A percentile compares a stretch with the other conserved stretches of the same genome.
Evolutionary conservation across 225 moss, liverwort and hornwort species (phyloP).

Genomic region (Polytrichum commune): DNA sequence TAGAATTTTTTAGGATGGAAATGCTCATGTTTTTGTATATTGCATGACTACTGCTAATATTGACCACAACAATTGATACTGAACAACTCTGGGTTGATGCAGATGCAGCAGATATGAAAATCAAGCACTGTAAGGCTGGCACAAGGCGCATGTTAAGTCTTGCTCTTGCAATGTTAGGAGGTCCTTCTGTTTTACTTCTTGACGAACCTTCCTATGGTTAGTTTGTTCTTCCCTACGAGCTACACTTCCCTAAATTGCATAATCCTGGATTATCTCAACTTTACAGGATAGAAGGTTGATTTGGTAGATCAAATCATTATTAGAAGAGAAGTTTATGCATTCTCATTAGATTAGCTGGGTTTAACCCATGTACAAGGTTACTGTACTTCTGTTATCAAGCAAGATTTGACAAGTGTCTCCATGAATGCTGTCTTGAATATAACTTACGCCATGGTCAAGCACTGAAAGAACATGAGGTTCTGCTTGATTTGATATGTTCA

Average conservation of each 20-base stretch:
- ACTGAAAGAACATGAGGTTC: slow-evolving; percentile 12
- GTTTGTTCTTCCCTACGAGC: not conserved
- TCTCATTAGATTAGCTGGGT: too few species aligned
- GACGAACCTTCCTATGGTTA: slow-evolving; percentile 82
- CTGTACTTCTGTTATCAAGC: too few species aligned
- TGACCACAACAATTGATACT: not conserved
- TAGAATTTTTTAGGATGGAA: too few species aligned
- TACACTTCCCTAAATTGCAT: too few species aligned
- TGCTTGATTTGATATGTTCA: slow-evolving; percentile 7
- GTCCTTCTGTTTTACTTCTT: slow-evolving; percentile 77
- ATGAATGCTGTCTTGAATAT: too few species aligned
- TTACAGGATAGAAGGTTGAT: not conserved
- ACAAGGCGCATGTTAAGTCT: slow-evolving; percentile 71
- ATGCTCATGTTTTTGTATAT: too few species aligned
- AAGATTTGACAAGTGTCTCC: not conserved
- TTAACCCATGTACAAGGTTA: too few species aligned
- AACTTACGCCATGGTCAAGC: not conserved
- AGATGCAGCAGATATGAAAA: slow-evolving; percentile 64
- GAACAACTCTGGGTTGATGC: slow-evolving; percentile 16
- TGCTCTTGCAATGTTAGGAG: slow-evolving; percentile 74
- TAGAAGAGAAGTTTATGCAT: not conserved
- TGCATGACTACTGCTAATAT: too few species aligned
- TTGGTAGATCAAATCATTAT: not conserved
- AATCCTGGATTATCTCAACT: too few species aligned
- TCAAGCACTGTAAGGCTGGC: slow-evolving; percentile 64